Conservation (phyloP, 2,329 filamentous ascomycete genomes). For the Penicillium verrucosum region DNA sequence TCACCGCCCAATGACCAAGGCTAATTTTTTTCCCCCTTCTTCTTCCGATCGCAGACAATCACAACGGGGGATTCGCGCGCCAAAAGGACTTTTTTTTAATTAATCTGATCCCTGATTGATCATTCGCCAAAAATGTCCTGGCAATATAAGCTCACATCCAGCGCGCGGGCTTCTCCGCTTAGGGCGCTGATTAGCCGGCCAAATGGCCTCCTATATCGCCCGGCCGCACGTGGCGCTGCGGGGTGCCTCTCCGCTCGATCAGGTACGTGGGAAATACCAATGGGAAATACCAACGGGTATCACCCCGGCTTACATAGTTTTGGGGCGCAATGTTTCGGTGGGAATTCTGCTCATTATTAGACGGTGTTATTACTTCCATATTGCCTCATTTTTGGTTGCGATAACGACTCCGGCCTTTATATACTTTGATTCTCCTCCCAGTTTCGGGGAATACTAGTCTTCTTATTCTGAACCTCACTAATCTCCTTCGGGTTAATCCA, state of each 20-base stretch:
- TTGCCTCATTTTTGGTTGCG: not conserved
- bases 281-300: not conserved
- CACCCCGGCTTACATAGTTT: slow-evolving; percentile 16
- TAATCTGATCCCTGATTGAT: not conserved
- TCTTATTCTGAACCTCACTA: slow-evolving; percentile 10
- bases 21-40: slow-evolving; percentile 10
- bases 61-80: slow-evolving; percentile 1
- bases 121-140: slow-evolving; percentile 24
- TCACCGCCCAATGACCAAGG: slow-evolving; percentile 21
- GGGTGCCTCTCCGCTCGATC: slow-evolving; percentile 23
- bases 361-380: not conserved
- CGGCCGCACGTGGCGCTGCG: slow-evolving; percentile 19
- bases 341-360: not conserved
- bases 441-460: not conserved
- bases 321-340: not conserved
- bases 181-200: slow-evolving; percentile 29
- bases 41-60: slow-evolving; percentile 6
- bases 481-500: slow-evolving; percentile 18
- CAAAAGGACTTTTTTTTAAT: slow-evolving; percentile 4
- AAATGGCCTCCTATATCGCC: slow-evolving; percentile 27
- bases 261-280: slow-evolving; percentile 24
- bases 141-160: slow-evolving; percentile 31
- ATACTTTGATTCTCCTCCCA: not conserved
- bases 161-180: slow-evolving; percentile 32
- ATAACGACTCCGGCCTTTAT: not conserved